Evolutionary conservation across 106 monocot genomes (phyloP), one percentile per base, ranked within the genome.

Genomic region (Cymbidium sinense): DNA sequence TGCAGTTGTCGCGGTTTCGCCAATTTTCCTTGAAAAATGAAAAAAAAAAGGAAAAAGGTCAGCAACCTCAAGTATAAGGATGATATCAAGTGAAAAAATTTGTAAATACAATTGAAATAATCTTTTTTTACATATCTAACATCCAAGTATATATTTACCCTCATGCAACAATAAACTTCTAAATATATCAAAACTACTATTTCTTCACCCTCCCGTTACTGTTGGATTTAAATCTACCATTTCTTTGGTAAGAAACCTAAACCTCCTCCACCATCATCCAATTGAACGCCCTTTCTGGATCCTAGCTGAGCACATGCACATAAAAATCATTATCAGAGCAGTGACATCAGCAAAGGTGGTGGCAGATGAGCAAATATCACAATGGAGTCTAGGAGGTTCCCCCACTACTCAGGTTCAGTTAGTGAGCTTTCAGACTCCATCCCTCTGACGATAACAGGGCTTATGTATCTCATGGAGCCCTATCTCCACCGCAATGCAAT

Each of bases 1-100:
- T 99, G 94, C 74, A 99, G 80, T 76, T 99, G 94, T 15, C 94
- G 88, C 35, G 98, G 98, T 79, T 99, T 99, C 62, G 98, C 98
- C 77, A 99, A 73, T 81, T 95, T 99, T 19, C 94, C 94, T 99
- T 81, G 51, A 70, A 20, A 85, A 7, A 75, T 55, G 15, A 36
- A 54, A 36, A 79, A 44, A n/a, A 79, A 64, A 41, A 41, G n/a
- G n/a, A 29, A 36, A 30, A 82, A 54, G 30, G 19, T 34, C 43
- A 58, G 39, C 4, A 71, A 39, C 17, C 37, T 29, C 12, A 21
- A 71, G 17, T 39, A 71, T 23, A 27, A 27, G 15, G 1, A 47
- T 27, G 44, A 34, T 71, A 71, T 25, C n/a, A 27, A 74, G 5
- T 3, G 44, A 28, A 10, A 35, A 71, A 67, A 9, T 67, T 62